These are phyloP conservation scores for Neonectria punicea DNA, from an alignment of 2,329 filamentous ascomycete species.

Conservation along the genomic window DNA sequence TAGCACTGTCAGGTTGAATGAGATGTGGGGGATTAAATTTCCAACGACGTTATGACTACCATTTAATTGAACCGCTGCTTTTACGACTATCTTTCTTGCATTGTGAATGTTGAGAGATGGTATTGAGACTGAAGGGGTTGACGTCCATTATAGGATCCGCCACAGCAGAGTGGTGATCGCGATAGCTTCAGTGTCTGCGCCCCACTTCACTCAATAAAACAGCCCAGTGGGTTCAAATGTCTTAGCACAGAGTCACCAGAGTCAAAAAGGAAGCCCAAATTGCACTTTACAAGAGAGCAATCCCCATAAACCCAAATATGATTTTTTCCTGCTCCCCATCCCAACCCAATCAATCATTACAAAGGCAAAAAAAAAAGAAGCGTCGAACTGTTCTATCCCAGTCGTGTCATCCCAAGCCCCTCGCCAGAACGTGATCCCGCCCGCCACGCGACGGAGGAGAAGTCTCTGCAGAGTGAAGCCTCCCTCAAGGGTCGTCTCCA, in stretches of 20 bases:
- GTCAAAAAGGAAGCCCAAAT: background rate
- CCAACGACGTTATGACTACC: conserved; percentile 15
- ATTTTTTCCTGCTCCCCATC: conserved; percentile 1
- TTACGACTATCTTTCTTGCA: background rate
- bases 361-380: conserved; percentile 53
- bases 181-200: background rate
- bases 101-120: background rate
- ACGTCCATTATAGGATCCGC: background rate
- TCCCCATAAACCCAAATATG: background rate
- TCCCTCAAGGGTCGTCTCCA: conserved; percentile 77
- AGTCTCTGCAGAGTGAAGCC: conserved; percentile 77
- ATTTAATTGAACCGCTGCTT: background rate
- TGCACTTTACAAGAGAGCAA: rapidly evolving
- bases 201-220: background rate
- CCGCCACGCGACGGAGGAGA: conserved; percentile 77
- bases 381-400: conserved; percentile 67
- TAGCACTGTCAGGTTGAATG: conserved; percentile 36
- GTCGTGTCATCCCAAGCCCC: conserved; percentile 66
- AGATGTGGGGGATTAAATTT: conserved; percentile 20
- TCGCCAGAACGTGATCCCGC: conserved; percentile 71
- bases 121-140: too few species aligned
- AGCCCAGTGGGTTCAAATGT: conserved; percentile 6
- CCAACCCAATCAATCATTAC: background rate
- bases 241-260: background rate
- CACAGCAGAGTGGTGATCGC: background rate